Evolutionary conservation across 108 stramenopile species (phyloP).

Genomic region (Asterionellopsis glacialis): DNA sequence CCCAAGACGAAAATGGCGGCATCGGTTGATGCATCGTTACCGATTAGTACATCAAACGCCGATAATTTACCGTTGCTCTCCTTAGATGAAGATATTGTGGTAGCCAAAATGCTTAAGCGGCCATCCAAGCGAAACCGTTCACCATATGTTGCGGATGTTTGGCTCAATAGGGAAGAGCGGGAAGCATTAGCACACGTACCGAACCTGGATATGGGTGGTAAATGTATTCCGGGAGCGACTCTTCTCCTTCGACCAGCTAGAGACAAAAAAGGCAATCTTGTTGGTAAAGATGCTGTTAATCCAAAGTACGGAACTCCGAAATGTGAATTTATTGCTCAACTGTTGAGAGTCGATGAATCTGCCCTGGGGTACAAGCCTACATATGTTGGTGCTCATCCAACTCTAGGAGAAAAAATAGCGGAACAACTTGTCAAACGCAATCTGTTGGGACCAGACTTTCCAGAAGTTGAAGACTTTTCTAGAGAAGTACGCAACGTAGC

Average conservation of each 20-base stretch:
- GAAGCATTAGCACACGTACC: constrained; percentile 24
- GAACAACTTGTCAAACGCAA: constrained; percentile 29
- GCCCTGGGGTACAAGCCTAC: constrained; percentile 20
- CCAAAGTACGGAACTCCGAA: constrained; percentile 52
- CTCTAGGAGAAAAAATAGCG: constrained; percentile 48
- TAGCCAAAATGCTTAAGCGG: constrained; percentile 18
- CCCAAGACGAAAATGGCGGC: too few species aligned
- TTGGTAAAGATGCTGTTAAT: constrained; percentile 36
- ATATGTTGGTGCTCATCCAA: constrained; percentile 63
- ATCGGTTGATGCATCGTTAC: too few species aligned
- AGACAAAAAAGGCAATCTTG: constrained; percentile 39
- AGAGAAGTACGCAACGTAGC: constrained; percentile 33
- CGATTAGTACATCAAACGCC: too few species aligned
- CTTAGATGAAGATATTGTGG: constrained; percentile 14
- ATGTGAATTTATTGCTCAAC: constrained; percentile 48
- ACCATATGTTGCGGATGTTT: constrained; percentile 59
- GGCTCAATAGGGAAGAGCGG: constrained; percentile 11
- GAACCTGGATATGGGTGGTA: constrained; percentile 43
- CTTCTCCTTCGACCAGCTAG: constrained; percentile 34
- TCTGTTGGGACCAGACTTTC: constrained; percentile 30
- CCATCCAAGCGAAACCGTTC: constrained; percentile 44
- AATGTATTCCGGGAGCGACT: constrained; percentile 22
- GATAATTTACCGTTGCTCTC: background rate
- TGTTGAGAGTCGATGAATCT: constrained; percentile 38
- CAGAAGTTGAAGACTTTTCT: constrained; percentile 17